Base-by-base conservation (phyloP, 345 rosid species). In the Mangifera indica region DNA sequence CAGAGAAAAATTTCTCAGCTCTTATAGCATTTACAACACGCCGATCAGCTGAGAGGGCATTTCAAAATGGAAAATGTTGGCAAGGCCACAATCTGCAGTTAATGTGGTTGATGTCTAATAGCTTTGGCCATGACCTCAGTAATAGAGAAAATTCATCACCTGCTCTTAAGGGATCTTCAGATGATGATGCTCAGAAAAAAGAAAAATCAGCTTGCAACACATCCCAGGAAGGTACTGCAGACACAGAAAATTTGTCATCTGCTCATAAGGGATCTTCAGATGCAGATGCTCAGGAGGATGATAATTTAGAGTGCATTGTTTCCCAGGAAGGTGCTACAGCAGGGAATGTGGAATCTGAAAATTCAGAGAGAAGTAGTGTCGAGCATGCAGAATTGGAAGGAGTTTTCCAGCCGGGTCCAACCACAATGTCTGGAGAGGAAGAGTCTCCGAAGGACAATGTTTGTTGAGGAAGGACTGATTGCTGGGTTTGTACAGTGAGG, bases 1-100 rank as follows among this genome's bases (percentile, higher is more conserved):
- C 74, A 34, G 57, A 32, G 32, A 82, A 80, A 64, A 75, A 70
- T 76, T 84, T 75, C 81, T 84, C 85, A 42, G 97, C 84, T 52
- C 75, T 69, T 44, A 61, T 92, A 68, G 85, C 84, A 60, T 95
- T 82, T 71, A 72, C 80, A 68, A 83, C 86, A 45, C 97, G 91
- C 7, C 80, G 58, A 14, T 78, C 96, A 53, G 98, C 98, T 10
- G 98, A 95, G 82, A 88, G 74, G 77, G 99, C 99, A 65, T 90
- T 90, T 77, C 66, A 73, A 15, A 87, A 88, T 77, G 95, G 86
- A 75, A 95, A 91, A 80, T 80, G 81, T 73, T 95, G 98, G 98
- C 80, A 85, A 82, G 94, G 90, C 72, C 85, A 88, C 66, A 78
- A 65, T 71, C 79, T 95, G 86, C 88, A 83, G 84, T 84, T 92